Base-by-base conservation (phyloP, 106 monocot species). In the Dioscorea dumetorum region DNA sequence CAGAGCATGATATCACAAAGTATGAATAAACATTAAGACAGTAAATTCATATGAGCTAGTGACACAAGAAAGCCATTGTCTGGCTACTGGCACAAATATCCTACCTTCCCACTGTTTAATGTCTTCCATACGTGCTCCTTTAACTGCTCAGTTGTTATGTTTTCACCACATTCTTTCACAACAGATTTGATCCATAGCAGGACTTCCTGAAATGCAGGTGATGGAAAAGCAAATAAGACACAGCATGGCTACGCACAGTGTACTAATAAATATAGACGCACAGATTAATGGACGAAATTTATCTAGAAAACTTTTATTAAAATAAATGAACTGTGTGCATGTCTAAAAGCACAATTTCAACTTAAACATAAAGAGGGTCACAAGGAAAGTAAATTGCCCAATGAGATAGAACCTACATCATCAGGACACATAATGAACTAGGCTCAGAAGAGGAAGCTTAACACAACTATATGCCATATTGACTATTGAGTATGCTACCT, bases 31-130 rank as follows among this genome's bases (percentile, higher is more conserved):
- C 5, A 6, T 41, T 41, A 28, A 5, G 9, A 41, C 41, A 6
- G 41, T 6, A 41, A 41, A 3, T 41, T 41, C 10, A 10, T 41
- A 41, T 41, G 41, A 41, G 10, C 41, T 41, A 41, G 41, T 41
- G 41, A 6, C 41, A 41, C 2, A 28, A 3, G 41, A 41, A 41
- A 41, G 41, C 41, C 5, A 41, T 41, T 28, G n/a, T 34, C 34
- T 34, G 34, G 34, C 34, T 4, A 34, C 34, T 34, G 41, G 49
- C 19, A 58, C 28, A 57, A 63, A 79, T 23, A 23, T 48, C 19
- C 17, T 67, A 89, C 93, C 93, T 94, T 89, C 72, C 93, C 93
- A 74, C 86, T 89, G 31, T 94, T 94, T 24, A 94, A 73, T 59
- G 93, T 94, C 66, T 85, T 90, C 83, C 83, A 85, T 15, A 90